Conservation (phyloP, 176 grass and related monocot genomes). For the Urochloa ruziziensis region DNA sequence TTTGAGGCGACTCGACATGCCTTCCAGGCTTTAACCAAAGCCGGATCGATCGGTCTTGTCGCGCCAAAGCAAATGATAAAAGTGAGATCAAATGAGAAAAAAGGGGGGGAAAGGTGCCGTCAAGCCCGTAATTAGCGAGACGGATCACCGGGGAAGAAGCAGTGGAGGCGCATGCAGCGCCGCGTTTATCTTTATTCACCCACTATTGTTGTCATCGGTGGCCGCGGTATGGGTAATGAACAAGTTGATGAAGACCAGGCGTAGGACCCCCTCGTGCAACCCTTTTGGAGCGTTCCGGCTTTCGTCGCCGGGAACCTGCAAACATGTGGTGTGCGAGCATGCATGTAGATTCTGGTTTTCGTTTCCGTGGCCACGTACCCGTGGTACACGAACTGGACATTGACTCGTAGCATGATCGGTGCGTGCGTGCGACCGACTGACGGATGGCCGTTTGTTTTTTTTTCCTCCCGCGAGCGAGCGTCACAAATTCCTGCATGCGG, state of each 20-base stretch:
- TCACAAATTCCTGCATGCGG: not conserved
- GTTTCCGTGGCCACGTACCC: too few relatives aligned
- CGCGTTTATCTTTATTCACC: too few relatives aligned
- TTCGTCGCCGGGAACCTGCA: not conserved
- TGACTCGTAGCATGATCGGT: too few relatives aligned
- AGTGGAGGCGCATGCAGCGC: not conserved
- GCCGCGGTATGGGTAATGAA: not conserved
- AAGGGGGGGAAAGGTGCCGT: not conserved
- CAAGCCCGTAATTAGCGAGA: slow-evolving; percentile 1
- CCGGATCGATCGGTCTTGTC: not conserved
- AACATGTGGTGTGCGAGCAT: not conserved
- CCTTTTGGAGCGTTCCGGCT: not conserved
- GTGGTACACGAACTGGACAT: too few relatives aligned
- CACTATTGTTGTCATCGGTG: too few relatives aligned
- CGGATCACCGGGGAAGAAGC: not conserved
- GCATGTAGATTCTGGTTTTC: too few relatives aligned
- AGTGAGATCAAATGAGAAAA: not conserved
- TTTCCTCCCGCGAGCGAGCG: not conserved
- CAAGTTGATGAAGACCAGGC: not conserved
- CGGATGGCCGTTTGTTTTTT: not conserved
- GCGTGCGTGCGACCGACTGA: too few relatives aligned
- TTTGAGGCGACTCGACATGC: not conserved
- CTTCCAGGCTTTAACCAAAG: slow-evolving; percentile 10
- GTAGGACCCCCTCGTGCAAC: not conserved
- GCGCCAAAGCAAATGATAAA: not conserved